phyloP scores from a whole-genome alignment of 805 yeast genomes.

The Vanderwaltozyma tropicalis region DNA sequence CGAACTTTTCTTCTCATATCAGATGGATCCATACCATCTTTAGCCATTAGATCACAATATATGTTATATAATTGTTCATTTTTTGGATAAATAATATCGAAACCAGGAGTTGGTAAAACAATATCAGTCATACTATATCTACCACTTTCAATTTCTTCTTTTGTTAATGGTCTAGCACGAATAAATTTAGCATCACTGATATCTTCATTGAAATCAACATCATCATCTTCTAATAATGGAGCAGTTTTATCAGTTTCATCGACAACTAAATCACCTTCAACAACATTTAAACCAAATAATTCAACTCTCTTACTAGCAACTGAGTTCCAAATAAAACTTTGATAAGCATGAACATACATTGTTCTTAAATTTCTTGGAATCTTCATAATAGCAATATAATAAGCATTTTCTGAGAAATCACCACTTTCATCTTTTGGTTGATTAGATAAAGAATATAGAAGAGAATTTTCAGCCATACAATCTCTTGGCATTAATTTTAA shows the following conservation, averaged over 20 bases:
- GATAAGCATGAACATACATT: slow-evolving; percentile 97
- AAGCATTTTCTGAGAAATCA: slow-evolving; percentile 42
- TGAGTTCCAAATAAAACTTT: slow-evolving; percentile 87
- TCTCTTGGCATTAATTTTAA: slow-evolving; percentile 73
- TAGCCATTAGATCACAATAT: slow-evolving; percentile 63
- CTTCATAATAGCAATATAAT: slow-evolving; percentile 71
- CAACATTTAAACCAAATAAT: slow-evolving; percentile 56
- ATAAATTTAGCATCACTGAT: slow-evolving; percentile 43
- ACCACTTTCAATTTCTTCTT: slow-evolving; percentile 53
- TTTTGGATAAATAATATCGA: slow-evolving; percentile 76
- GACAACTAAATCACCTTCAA: slow-evolving; percentile 73
- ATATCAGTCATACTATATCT: slow-evolving; percentile 67
- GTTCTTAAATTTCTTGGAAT: slow-evolving; percentile 86
- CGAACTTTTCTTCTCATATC: slow-evolving; percentile 75
- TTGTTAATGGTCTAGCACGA: slow-evolving; percentile 66
- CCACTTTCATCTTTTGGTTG: slow-evolving; percentile 38
- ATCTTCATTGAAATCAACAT: slow-evolving; percentile 61
- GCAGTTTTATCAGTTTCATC: slow-evolving; percentile 17
- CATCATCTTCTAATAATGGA: slow-evolving; percentile 23
- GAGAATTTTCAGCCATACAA: slow-evolving; percentile 74
- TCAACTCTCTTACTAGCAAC: slow-evolving; percentile 71
- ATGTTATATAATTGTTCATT: slow-evolving; percentile 48
- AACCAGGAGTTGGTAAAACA: slow-evolving; percentile 95
- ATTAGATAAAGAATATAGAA: slow-evolving; percentile 50
- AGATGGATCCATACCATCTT: slow-evolving; percentile 75